phyloP scores from a whole-genome alignment of 257 asterid genomes.

The Petunia secreta region DNA sequence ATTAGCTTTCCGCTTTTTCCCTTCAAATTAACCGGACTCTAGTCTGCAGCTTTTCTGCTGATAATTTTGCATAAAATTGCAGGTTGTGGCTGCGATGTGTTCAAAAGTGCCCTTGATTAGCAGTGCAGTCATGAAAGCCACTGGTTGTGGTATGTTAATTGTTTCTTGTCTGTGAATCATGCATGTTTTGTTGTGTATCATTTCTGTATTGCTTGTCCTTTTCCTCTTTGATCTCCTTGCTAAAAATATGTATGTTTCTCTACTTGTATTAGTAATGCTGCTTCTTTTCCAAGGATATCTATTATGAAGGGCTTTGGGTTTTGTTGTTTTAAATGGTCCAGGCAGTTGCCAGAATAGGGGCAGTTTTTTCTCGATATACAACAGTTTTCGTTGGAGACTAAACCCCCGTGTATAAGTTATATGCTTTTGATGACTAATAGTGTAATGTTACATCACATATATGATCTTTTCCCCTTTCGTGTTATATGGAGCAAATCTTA shows the following conservation, averaged over 20 bases:
- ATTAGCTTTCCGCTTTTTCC: background rate
- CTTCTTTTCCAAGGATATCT: slow-evolving; percentile 14
- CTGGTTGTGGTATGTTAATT: slow-evolving; percentile 71
- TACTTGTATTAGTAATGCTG: background rate
- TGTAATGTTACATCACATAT: too few relatives aligned
- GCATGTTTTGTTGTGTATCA: background rate
- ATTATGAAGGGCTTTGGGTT: background rate
- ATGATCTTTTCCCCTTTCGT: too few relatives aligned
- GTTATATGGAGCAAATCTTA: too few relatives aligned
- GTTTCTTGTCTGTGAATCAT: background rate
- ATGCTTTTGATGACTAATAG: background rate
- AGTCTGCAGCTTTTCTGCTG: slow-evolving; percentile 21
- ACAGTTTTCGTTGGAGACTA: background rate
- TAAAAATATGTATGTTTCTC: slow-evolving; percentile 7
- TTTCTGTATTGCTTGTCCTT: background rate
- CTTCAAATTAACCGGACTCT: background rate
- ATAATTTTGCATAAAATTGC: slow-evolving; percentile 29
- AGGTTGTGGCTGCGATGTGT: slow-evolving; percentile 91
- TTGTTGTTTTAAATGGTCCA: background rate
- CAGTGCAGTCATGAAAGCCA: slow-evolving; percentile 89
- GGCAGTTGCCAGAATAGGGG: background rate
- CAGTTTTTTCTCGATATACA: background rate
- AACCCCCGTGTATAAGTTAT: background rate
- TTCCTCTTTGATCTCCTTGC: background rate
- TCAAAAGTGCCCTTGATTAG: slow-evolving; percentile 91